Percentiles rank a stretch among this genome's conserved stretches.
Conservation (phyloP, 1,139 yeast genomes). For the Candida buenavistaensis region DNA sequence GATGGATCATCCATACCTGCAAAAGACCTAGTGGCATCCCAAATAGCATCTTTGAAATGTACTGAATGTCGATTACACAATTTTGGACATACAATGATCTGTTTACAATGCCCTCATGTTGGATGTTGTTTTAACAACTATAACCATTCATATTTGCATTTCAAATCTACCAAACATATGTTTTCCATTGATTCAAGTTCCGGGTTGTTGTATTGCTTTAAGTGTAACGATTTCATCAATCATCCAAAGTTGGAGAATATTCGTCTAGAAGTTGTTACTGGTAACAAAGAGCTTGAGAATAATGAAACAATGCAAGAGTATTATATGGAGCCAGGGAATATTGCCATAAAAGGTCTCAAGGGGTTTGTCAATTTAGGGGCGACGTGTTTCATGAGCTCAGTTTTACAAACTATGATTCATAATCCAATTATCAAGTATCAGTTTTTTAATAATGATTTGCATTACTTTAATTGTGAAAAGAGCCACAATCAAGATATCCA, state of each 20-base stretch:
- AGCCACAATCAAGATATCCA: conserved; percentile 18
- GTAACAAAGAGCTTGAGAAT: conserved; percentile 4
- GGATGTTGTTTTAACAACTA: conserved; percentile 57
- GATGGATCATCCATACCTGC: conserved; percentile 32
- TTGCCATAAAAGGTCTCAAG: conserved; percentile 71
- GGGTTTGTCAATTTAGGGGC: conserved; percentile 95
- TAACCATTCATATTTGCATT: conserved; percentile 64
- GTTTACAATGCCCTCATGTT: conserved; percentile 81
- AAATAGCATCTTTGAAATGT: conserved; percentile 48
- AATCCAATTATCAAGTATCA: conserved; percentile 81
- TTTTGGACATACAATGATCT: conserved; percentile 57
- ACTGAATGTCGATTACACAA: conserved; percentile 47
- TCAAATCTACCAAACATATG: conserved; percentile 60
- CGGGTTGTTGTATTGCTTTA: conserved; percentile 72
- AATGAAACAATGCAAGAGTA: conserved; percentile 16
- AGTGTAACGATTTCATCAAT: conserved; percentile 71
- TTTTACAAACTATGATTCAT: conserved; percentile 81
- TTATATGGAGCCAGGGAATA: conserved; percentile 51
- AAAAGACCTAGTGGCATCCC: conserved; percentile 35
- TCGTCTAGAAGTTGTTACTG: conserved; percentile 31
- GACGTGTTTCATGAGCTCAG: conserved; percentile 93
- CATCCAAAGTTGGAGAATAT: conserved; percentile 57
- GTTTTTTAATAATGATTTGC: conserved; percentile 67
- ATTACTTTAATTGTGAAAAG: conserved; percentile 41
- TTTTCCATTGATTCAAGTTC: conserved; percentile 66